phyloP scores from a whole-genome alignment of 129 eudicot species.

The Silybum marianum region DNA sequence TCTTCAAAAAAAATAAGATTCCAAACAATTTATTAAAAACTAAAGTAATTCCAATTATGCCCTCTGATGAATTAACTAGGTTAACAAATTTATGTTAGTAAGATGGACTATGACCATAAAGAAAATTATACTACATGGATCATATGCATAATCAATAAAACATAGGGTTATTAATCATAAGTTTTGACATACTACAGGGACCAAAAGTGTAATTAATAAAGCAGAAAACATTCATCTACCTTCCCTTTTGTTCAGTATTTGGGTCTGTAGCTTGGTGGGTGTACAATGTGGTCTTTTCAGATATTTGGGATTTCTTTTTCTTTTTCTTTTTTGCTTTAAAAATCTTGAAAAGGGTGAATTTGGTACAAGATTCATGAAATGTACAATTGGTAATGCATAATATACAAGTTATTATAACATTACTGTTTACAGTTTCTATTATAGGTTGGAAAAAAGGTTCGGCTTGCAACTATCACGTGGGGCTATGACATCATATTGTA shows the following conservation, averaged over 20 bases:
- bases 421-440: not conserved
- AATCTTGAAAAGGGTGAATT: conserved; percentile 12
- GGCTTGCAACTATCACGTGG: not conserved
- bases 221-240: conserved; percentile 9
- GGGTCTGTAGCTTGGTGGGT: not conserved
- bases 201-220: not conserved
- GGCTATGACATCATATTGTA: not conserved
- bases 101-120: not conserved
- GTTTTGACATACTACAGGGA: not conserved
- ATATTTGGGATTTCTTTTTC: conserved; percentile 5
- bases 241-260: conserved; percentile 33
- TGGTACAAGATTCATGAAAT: not conserved
- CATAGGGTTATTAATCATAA: not conserved
- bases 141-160: not conserved
- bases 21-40: not conserved
- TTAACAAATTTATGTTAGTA: not conserved
- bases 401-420: not conserved
- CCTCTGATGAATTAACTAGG: not conserved
- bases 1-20: not conserved
- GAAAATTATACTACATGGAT: not conserved
- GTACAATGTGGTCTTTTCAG: conserved; percentile 35
- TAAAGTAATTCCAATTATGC: too few species aligned
- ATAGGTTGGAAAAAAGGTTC: not conserved
- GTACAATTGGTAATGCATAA: not conserved
- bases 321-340: conserved; percentile 8